Conservation (phyloP, 176 grass and related monocot genomes). For the Panicum miliaceum region DNA sequence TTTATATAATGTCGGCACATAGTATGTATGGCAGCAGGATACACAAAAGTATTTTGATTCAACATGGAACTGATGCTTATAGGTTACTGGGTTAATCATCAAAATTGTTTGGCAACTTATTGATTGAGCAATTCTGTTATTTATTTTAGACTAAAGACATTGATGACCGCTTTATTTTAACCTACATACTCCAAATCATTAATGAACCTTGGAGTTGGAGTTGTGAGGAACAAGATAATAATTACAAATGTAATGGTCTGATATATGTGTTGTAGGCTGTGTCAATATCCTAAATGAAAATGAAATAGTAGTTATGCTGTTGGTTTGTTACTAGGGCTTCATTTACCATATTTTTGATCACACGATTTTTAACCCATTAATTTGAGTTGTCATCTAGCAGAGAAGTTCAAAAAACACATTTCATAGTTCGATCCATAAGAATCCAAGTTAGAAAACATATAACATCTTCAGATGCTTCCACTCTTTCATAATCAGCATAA, state of each 20-base stretch:
- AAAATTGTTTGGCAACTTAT: not conserved
- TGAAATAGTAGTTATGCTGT: not conserved
- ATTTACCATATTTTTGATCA: not conserved
- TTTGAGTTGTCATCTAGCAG: not conserved
- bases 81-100: too few relatives aligned
- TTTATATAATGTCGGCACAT: not conserved
- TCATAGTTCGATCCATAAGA: not conserved
- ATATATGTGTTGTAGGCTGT: not conserved
- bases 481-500: not conserved
- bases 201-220: not conserved
- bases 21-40: not conserved
- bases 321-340: constrained; percentile 3
- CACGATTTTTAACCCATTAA: not conserved
- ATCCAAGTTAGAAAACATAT: not conserved
- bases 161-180: not conserved
- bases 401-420: not conserved
- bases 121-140: not conserved
- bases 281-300: not conserved
- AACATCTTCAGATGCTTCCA: not conserved
- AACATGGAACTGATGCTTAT: not conserved
- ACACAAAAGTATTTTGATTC: not conserved
- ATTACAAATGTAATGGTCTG: not conserved
- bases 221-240: not conserved
- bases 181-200: not conserved
- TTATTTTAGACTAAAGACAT: not conserved